These are phyloP conservation scores for Corchorus capsularis DNA, from an alignment of 345 rosid genomes.

Conservation along the genomic window DNA sequence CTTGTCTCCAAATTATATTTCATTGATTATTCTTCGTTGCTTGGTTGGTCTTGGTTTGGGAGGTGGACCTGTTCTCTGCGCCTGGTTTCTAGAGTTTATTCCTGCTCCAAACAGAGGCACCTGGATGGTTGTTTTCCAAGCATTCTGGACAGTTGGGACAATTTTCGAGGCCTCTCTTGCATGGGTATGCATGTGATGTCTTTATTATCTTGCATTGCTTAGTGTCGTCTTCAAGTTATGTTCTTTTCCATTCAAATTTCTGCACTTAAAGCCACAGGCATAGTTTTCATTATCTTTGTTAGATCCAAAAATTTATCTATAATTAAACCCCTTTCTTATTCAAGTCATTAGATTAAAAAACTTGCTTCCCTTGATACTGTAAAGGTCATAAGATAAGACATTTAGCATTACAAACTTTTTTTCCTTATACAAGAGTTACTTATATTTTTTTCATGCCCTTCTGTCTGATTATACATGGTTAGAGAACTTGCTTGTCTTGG, in stretches of 20 bases:
- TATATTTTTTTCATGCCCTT: not conserved
- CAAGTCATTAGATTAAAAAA: not conserved
- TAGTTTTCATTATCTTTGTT: not conserved
- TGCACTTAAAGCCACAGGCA: not conserved
- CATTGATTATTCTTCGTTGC: conserved; percentile 59
- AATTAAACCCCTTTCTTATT: not conserved
- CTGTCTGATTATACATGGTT: not conserved
- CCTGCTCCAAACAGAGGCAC: conserved; percentile 88
- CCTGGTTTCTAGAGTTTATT: conserved; percentile 93
- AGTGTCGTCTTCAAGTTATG: not conserved
- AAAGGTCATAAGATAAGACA: not conserved
- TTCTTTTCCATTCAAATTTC: not conserved
- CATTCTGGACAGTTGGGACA: conserved; percentile 88
- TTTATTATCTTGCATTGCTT: conserved; percentile 3
- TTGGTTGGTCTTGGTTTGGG: conserved; percentile 93
- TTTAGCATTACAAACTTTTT: not conserved
- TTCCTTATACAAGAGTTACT: not conserved
- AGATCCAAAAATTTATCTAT: not conserved
- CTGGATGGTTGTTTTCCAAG: conserved; percentile 91
- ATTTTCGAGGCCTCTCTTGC: conserved; percentile 81
- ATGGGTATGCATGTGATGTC: conserved; percentile 56
- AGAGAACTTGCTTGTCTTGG: conserved; percentile 5
- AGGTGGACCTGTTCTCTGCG: conserved; percentile 86
- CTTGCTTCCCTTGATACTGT: not conserved
- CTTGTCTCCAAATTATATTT: conserved; percentile 64